phyloP scores from a whole-genome alignment of 345 rosid species.

The Limnanthes douglasii region DNA sequence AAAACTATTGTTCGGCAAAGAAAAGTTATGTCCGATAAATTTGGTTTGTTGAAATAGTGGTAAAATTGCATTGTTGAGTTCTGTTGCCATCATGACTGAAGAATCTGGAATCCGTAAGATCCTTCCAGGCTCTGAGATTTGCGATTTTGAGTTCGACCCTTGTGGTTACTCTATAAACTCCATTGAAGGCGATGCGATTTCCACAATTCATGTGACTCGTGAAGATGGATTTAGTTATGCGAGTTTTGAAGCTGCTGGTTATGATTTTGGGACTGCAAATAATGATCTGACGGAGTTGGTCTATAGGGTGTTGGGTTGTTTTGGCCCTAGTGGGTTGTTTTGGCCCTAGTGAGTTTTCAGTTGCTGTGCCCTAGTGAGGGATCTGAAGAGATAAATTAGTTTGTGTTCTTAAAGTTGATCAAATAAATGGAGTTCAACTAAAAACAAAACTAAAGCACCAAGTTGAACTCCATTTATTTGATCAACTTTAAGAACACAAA shows the following conservation, averaged over 20 bases:
- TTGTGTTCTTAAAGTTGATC: no score
- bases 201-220: conserved; percentile 87
- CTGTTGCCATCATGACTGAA: conserved; percentile 39
- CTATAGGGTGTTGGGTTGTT: conserved; percentile 67
- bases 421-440: no score
- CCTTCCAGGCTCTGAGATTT: conserved; percentile 67
- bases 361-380: no score
- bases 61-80: no score
- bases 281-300: conserved; percentile 31
- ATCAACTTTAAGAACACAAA: no score
- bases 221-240: conserved; percentile 97
- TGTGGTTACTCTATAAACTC: conserved; percentile 98
- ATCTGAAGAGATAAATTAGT: no score
- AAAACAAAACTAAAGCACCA: no score
- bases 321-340: conserved; percentile 48
- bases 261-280: conserved; percentile 27
- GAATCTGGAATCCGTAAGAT: conserved; percentile 82
- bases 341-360: conserved; percentile 38
- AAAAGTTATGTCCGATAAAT: no score
- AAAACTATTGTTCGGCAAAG: no score
- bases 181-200: conserved; percentile 59
- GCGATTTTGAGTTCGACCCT: conserved; percentile 91
- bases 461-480: no score
- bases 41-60: no score
- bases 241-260: conserved; percentile 85